A percentile compares a stretch with the other conserved stretches of the same genome.
Evolutionary conservation across 1,139 yeast genomes (phyloP).

Genomic region (Candida sp.): DNA sequence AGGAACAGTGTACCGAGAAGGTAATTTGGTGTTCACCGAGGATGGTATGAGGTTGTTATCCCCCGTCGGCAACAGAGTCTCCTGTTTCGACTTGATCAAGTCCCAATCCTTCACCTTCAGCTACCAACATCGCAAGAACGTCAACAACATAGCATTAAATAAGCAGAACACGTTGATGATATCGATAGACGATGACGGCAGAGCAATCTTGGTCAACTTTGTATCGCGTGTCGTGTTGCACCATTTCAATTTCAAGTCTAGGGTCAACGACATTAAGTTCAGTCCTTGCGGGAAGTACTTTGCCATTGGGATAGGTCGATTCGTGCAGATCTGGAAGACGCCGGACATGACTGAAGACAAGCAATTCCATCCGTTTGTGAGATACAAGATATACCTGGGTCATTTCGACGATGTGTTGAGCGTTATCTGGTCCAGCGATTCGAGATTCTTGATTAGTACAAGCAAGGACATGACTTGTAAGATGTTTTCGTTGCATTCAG

Average conservation of each 20-base stretch:
- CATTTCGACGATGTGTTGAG: conserved; percentile 85
- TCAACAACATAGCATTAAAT: conserved; percentile 80
- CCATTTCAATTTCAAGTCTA: conserved; percentile 90
- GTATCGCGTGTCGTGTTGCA: conserved; percentile 87
- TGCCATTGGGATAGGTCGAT: conserved; percentile 84
- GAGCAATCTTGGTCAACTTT: conserved; percentile 91
- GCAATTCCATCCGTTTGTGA: conserved; percentile 95
- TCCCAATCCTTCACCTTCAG: conserved; percentile 89
- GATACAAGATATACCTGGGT: conserved; percentile 91
- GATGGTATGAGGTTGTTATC: conserved; percentile 86
- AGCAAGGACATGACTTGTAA: conserved; percentile 92
- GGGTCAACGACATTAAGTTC: conserved; percentile 75
- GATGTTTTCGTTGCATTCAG: conserved; percentile 77
- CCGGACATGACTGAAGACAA: conserved; percentile 76
- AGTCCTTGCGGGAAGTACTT: conserved; percentile 90
- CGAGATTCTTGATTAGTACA: conserved; percentile 83
- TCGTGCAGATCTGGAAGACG: conserved; percentile 93
- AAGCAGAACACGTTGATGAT: conserved; percentile 79
- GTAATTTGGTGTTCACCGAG: conserved; percentile 84
- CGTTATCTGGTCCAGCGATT: conserved; percentile 88
- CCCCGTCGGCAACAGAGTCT: conserved; percentile 95
- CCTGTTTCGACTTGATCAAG: conserved; percentile 84
- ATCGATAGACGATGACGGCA: conserved; percentile 91
- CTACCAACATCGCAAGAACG: conserved; percentile 91
- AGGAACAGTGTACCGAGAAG: conserved; percentile 95